Evolutionary conservation across 257 asterid genomes (phyloP).

Genomic region (Striga asiatica): DNA sequence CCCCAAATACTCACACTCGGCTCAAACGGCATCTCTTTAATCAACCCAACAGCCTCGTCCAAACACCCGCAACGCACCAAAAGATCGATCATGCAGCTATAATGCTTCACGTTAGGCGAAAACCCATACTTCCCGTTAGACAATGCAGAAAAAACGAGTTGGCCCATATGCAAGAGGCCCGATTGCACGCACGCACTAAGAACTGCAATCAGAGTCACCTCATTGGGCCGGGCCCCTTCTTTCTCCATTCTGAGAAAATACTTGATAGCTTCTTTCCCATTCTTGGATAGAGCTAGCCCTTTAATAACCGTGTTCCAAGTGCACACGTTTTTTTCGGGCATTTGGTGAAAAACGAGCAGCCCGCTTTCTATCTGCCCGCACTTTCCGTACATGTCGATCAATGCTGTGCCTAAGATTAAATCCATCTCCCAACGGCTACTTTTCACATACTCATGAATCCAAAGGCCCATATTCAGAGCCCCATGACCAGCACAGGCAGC

Average conservation of each 20-base stretch:
- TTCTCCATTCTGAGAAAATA: constrained; percentile 49
- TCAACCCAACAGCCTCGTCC: constrained; percentile 39
- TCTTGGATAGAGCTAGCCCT: constrained; percentile 52
- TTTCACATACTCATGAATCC: constrained; percentile 44
- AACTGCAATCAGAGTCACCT: constrained; percentile 40
- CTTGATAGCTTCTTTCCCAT: constrained; percentile 43
- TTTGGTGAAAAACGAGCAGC: constrained; percentile 30
- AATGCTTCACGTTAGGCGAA: constrained; percentile 49
- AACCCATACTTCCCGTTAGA: constrained; percentile 34
- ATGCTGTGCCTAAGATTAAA: constrained; percentile 62
- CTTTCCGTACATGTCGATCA: constrained; percentile 58
- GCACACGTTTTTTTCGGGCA: constrained; percentile 41
- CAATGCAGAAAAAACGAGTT: constrained; percentile 39
- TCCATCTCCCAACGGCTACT: constrained; percentile 48
- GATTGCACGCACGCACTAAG: constrained; percentile 61
- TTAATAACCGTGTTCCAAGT: constrained; percentile 64
- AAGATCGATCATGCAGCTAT: constrained; percentile 56
- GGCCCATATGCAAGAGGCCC: constrained; percentile 32
- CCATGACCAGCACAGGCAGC: constrained; percentile 53
- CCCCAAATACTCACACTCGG: constrained; percentile 60
- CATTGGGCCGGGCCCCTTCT: constrained; percentile 43
- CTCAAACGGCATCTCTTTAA: constrained; percentile 41
- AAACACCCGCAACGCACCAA: constrained; percentile 35
- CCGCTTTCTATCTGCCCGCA: constrained; percentile 48
- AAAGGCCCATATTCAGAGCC: constrained; percentile 41